Evolutionary conservation across 805 yeast species (phyloP).

Genomic region (Pichia sporocuriosa): DNA sequence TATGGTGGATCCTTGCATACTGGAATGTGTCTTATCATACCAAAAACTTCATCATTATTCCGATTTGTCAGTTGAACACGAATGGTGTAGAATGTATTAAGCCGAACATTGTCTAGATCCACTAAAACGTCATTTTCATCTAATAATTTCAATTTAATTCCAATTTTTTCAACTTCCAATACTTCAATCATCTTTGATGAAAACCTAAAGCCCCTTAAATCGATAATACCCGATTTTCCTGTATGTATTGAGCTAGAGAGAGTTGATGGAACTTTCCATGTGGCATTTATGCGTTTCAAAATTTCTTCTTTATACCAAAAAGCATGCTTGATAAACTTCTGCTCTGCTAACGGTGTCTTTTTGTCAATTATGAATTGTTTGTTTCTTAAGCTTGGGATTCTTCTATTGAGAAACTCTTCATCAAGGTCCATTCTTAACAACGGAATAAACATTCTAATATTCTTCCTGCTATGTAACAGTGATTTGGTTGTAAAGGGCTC

Average conservation of each 20-base stretch:
- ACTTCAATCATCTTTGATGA: conserved; percentile 53
- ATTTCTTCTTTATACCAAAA: conserved; percentile 81
- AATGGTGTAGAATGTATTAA: conserved; percentile 49
- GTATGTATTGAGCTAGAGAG: conserved; percentile 25
- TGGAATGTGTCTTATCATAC: conserved; percentile 57
- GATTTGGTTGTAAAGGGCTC: conserved; percentile 16
- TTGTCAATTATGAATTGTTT: conserved; percentile 63
- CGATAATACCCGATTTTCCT: conserved; percentile 49
- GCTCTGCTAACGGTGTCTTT: conserved; percentile 50
- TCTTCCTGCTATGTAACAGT: conserved; percentile 22
- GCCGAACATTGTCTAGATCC: conserved; percentile 25
- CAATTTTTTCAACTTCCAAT: conserved; percentile 43
- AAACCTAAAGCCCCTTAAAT: conserved; percentile 58
- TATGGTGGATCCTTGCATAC: conserved; percentile 27
- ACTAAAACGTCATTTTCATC: conserved; percentile 11
- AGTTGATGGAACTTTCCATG: conserved; percentile 44
- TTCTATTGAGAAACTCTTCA: conserved; percentile 36
- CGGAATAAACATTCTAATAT: conserved; percentile 62
- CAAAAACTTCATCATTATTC: conserved; percentile 36
- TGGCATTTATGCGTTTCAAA: conserved; percentile 51
- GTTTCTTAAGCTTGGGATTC: conserved; percentile 65
- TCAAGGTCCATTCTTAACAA: conserved; percentile 46
- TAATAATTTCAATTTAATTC: conserved; percentile 32
- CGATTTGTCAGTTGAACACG: conserved; percentile 45
- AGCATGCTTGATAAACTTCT: conserved; percentile 45